Percentiles rank a stretch among this genome's conserved stretches.
These are phyloP conservation scores for Bathelium albidoporum DNA, from an alignment of 495 filamentous ascomycete species.

Conservation along the genomic window DNA sequence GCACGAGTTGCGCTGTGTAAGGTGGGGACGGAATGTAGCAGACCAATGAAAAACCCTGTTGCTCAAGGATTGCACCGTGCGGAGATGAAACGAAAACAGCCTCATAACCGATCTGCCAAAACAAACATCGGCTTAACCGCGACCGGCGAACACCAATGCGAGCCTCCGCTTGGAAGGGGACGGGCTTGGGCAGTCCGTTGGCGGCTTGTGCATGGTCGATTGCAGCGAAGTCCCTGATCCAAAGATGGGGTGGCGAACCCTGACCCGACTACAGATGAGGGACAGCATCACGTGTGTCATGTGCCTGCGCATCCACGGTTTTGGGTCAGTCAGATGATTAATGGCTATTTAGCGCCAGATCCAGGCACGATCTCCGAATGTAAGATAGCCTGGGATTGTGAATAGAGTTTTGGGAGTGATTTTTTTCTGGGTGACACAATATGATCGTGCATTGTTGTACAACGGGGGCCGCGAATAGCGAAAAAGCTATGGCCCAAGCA, in stretches of 20 bases:
- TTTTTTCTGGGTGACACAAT: neutral
- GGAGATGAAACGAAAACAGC: neutral
- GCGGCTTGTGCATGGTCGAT: too few relatives aligned
- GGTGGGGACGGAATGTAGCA: neutral
- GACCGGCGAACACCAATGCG: neutral
- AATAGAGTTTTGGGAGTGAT: neutral
- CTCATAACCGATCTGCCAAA: neutral
- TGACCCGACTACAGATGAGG: neutral
- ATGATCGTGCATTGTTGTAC: neutral
- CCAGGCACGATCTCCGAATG: neutral
- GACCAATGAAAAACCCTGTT: neutral
- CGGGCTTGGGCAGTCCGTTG: neutral
- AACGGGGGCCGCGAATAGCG: too few relatives aligned
- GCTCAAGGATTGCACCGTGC: neutral
- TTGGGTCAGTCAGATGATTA: neutral
- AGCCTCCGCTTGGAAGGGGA: neutral
- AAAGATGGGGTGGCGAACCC: neutral
- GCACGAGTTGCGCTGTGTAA: neutral
- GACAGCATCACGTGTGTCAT: neutral
- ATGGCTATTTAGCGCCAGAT: neutral
- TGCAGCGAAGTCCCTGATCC: too few relatives aligned
- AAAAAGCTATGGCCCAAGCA: too few relatives aligned
- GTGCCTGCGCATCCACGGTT: too few relatives aligned
- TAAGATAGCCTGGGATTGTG: neutral
- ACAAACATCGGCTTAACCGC: neutral